Evolutionary conservation across 2,329 filamentous ascomycete genomes (phyloP).

Genomic region (Scopulariopsis brevicaulis): DNA sequence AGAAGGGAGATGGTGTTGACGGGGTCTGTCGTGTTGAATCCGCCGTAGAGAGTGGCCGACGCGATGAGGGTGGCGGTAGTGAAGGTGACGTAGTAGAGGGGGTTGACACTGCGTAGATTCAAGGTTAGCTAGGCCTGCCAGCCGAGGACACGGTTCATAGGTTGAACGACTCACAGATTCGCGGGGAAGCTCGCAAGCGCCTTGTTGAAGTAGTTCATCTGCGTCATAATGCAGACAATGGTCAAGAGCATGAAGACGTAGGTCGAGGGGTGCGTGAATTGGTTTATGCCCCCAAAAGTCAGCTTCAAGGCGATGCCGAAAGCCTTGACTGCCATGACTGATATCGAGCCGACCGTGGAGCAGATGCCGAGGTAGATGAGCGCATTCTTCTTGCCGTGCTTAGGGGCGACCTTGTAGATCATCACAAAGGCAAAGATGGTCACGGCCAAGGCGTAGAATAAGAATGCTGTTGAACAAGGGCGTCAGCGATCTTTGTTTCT

Average conservation of each 20-base stretch:
- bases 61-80: constrained; percentile 89
- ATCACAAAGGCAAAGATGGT: constrained; percentile 78
- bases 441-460: constrained; percentile 74
- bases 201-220: constrained; percentile 99
- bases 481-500: background rate
- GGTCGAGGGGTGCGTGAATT: constrained; percentile 88
- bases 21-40: constrained; percentile 88
- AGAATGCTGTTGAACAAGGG: constrained; percentile 52
- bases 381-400: constrained; percentile 89
- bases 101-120: constrained; percentile 59
- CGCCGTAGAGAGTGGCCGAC: constrained; percentile 90
- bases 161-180: constrained; percentile 63
- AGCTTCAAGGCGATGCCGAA: constrained; percentile 97
- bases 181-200: constrained; percentile 93
- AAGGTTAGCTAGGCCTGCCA: background rate
- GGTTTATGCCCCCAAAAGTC: constrained; percentile 85
- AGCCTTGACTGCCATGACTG: constrained; percentile 98
- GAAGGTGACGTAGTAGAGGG: constrained; percentile 95
- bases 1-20: constrained; percentile 89
- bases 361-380: constrained; percentile 96
- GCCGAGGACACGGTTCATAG: background rate
- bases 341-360: constrained; percentile 91
- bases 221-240: constrained; percentile 84
- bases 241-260: constrained; percentile 97
- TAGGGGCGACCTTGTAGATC: constrained; percentile 89